Conservation (phyloP, 225 moss, liverwort and hornwort species). For the Pleurozium schreberi region DNA sequence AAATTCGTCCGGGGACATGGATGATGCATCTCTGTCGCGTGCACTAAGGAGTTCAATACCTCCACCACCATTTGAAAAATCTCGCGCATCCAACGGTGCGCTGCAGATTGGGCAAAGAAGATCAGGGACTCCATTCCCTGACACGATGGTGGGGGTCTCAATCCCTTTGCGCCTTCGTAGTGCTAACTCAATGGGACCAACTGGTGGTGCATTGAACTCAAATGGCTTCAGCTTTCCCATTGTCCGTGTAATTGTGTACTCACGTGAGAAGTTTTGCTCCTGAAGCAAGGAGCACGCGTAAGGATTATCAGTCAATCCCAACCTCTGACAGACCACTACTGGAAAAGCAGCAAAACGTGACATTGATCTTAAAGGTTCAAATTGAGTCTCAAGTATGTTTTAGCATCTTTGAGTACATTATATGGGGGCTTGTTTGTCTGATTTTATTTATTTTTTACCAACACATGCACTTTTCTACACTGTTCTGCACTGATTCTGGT, state of each 20-base stretch:
- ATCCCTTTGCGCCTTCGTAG: constrained; percentile 24
- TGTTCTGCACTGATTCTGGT: not conserved
- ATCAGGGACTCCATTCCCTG: constrained; percentile 8
- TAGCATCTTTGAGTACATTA: not conserved
- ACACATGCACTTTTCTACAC: not conserved
- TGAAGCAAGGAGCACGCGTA: not conserved
- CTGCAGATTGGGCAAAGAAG: constrained; percentile 68
- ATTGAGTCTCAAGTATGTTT: not conserved
- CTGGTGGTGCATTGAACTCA: constrained; percentile 50
- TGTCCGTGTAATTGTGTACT: constrained; percentile 76
- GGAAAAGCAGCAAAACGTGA: not conserved
- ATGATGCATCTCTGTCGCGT: not conserved
- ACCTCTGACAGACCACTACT: not conserved
- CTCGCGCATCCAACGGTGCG: constrained; percentile 55
- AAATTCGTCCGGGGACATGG: constrained; percentile 11
- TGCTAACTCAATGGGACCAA: constrained; percentile 28
- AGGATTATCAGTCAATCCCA: not conserved
- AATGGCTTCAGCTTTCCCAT: constrained; percentile 83
- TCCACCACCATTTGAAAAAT: constrained; percentile 2
- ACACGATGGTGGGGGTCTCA: constrained; percentile 1
- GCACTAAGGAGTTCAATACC: not conserved
- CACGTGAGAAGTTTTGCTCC: constrained; percentile 86
- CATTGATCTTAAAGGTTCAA: not conserved
- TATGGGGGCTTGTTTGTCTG: not conserved
- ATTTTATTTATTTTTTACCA: not conserved